These are phyloP conservation scores for Chenopodium quinoa DNA, from an alignment of 148 eudicot species.

Conservation along the genomic window DNA sequence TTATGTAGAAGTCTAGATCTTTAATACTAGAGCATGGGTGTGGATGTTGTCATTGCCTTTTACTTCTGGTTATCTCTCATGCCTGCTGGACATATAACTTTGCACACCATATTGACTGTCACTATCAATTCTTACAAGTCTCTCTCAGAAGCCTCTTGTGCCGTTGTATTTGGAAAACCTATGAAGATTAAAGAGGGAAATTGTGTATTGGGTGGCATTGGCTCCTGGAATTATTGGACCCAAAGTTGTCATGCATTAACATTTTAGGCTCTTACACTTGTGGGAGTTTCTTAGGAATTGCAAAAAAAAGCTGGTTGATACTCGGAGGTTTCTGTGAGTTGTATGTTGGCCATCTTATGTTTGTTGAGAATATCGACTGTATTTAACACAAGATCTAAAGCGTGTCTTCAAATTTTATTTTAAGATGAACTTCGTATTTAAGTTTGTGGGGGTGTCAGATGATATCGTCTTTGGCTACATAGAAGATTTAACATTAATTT, in stretches of 20 bases:
- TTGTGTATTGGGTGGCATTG: background rate
- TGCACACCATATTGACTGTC: background rate
- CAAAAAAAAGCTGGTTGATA: background rate
- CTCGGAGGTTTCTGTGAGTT: background rate
- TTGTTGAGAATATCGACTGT: no score
- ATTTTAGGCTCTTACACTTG: background rate
- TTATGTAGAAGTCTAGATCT: background rate
- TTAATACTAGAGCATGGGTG: background rate
- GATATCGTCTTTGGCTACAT: no score
- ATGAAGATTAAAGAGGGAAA: background rate
- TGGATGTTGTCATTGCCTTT: background rate
- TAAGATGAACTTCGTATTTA: background rate
- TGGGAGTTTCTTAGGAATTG: background rate
- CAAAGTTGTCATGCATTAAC: background rate
- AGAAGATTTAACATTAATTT: no score
- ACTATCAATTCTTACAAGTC: background rate
- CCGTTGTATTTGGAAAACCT: no score
- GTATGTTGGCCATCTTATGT: background rate
- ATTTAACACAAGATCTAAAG: background rate
- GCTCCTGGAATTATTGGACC: background rate
- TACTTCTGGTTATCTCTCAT: background rate
- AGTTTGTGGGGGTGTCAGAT: no score
- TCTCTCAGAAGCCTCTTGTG: background rate
- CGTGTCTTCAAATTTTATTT: background rate
- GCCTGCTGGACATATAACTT: background rate